A percentile compares a stretch with the other conserved stretches of the same genome.
Conservation (phyloP, 176 grass and related monocot genomes). For the Areca catechu region DNA sequence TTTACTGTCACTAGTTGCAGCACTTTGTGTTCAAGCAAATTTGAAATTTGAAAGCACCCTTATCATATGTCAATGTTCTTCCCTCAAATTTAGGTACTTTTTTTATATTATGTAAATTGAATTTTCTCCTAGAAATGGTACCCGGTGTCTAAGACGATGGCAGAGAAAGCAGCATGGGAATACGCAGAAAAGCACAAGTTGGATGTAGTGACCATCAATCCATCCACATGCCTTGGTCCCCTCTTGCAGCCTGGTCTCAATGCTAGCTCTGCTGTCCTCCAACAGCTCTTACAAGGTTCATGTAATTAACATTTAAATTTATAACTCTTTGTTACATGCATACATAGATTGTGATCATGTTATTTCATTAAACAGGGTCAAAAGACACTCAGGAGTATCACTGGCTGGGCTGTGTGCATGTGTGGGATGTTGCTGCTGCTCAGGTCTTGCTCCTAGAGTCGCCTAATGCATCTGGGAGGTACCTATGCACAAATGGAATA, state of each 20-base stretch:
- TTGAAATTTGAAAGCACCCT: too few species aligned
- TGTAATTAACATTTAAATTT: too few species aligned
- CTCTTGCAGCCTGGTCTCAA: constrained; percentile 14
- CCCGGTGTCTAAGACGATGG: constrained; percentile 14
- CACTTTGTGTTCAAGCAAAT: too few species aligned
- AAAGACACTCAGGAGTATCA: constrained; percentile 13
- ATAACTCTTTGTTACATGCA: too few species aligned
- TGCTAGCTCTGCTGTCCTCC: constrained; percentile 19
- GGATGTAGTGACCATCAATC: constrained; percentile 18
- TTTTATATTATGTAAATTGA: neutral
- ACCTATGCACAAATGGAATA: constrained; percentile 19
- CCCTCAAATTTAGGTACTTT: neutral
- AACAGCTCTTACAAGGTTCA: constrained; percentile 15
- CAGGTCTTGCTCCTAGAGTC: constrained; percentile 16
- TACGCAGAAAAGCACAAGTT: constrained; percentile 12
- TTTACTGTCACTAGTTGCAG: too few species aligned
- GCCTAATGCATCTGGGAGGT: constrained; percentile 11
- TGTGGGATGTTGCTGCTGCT: constrained; percentile 18
- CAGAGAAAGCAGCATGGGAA: constrained; percentile 18
- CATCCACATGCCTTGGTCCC: constrained; percentile 17
- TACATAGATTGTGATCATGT: neutral
- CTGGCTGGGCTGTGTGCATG: constrained; percentile 17
- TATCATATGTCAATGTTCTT: neutral
- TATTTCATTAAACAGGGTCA: neutral
- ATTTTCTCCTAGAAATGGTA: constrained; percentile 14